Evolutionary conservation across 768 basidiomycete species (phyloP), one percentile per base, ranked within the genome.

Genomic region (Mycena indigotica): DNA sequence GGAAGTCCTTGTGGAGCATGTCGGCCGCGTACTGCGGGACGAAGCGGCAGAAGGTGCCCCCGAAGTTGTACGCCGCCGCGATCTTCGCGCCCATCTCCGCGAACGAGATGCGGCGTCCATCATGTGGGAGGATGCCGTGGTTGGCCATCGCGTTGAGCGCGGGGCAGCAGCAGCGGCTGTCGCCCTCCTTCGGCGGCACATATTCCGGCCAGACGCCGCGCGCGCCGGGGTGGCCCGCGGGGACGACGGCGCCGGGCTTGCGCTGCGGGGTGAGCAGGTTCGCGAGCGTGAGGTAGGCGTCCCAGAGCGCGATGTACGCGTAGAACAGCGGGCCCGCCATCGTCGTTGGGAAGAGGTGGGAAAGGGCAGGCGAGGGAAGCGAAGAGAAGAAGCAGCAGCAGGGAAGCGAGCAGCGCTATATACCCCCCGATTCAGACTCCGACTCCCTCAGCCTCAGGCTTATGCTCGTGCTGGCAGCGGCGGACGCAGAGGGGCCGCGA

Each of bases 71-170:
- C 1, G 87, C 84, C 28, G 75, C 39, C 0, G 80, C 78, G 60
- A 88, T 76, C 10, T 69, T 72, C 3, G 66, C 21, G 29, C 64
- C 70, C 58, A 84, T 65, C 44, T 81, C 80, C 41, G 68, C 74
- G 72, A 92, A 92, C 5, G 78, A 75, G 69, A 94, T 86, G 57
- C 85, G 83, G 39, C 81, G 79, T 17, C 91, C 91, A 58, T 84
- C 81, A 40, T 75, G 87, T 0, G 91, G 80, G 5, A 84, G 71
- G 39, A 84, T 84, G n/a, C 91, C 91, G 58, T 93, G 91, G 67
- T 93, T 93, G 5, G 91, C 89, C 82, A 93, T 76, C 0, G 88
- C 86, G 62, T 93, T 93, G 57, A 93, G 68, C 13, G 82, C 89
- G 1, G 90, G 90, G 61, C 90, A 92, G 1, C 85, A 82, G 59